Percentiles rank a stretch among this genome's conserved stretches.
Evolutionary conservation across 495 filamentous ascomycete genomes (phyloP).

Genomic region (Cairneyella variabilis): DNA sequence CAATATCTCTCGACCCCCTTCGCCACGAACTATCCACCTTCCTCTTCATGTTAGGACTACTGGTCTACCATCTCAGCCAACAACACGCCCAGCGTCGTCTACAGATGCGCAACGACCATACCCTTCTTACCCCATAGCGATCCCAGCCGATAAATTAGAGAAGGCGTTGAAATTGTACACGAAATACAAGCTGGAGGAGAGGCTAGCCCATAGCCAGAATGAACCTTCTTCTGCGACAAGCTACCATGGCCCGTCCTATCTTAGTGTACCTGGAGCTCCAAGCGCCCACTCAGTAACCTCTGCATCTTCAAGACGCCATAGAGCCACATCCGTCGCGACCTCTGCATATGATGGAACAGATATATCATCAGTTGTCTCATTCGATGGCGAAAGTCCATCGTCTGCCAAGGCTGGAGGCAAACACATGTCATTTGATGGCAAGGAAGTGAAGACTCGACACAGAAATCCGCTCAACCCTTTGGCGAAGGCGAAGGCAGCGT

Average conservation of each 20-base stretch:
- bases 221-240: slow-evolving; percentile 12
- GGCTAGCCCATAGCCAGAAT: background rate
- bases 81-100: too few relatives aligned
- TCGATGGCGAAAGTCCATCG: slow-evolving; percentile 15
- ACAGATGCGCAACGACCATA: too few relatives aligned
- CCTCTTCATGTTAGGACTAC: too few relatives aligned
- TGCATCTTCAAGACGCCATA: slow-evolving; percentile 10
- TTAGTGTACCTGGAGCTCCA: slow-evolving; percentile 3
- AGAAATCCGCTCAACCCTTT: slow-evolving; percentile 7
- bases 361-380: slow-evolving; percentile 22
- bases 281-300: slow-evolving; percentile 11
- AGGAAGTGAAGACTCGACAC: slow-evolving; percentile 10
- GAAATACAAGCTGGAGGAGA: slow-evolving; percentile 9
- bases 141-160: slow-evolving; percentile 16
- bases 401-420: slow-evolving; percentile 13
- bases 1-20: too few relatives aligned
- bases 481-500: slow-evolving; percentile 21
- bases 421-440: slow-evolving; percentile 17
- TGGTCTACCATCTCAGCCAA: too few relatives aligned
- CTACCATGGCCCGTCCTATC: slow-evolving; percentile 5
- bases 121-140: slow-evolving; percentile 18
- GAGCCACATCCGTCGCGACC: slow-evolving; percentile 9
- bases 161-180: slow-evolving; percentile 20
- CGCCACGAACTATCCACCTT: too few relatives aligned
- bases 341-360: slow-evolving; percentile 19